A percentile compares a stretch with the other conserved stretches of the same genome.
phyloP scores from a whole-genome alignment of 1,139 yeast genomes.

The Suhomyces maxii region DNA sequence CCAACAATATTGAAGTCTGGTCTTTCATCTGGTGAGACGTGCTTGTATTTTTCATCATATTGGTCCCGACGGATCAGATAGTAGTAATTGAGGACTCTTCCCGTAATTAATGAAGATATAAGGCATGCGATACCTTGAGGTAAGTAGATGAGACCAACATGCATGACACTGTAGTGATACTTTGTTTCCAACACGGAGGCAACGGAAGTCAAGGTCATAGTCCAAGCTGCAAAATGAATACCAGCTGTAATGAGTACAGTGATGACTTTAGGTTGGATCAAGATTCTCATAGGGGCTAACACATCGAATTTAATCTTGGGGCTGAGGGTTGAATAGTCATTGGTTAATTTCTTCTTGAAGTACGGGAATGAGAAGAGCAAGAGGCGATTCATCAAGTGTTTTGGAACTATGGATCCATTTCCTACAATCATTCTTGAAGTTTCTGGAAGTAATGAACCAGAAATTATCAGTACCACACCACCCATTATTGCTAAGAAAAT shows the following conservation, averaged over 20 bases:
- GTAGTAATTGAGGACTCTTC: slow-evolving; percentile 30
- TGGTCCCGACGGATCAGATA: slow-evolving; percentile 21
- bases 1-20: slow-evolving; percentile 31
- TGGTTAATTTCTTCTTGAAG: slow-evolving; percentile 25
- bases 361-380: slow-evolving; percentile 27
- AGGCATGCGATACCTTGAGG: slow-evolving; percentile 41
- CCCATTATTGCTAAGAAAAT: slow-evolving; percentile 39
- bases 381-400: slow-evolving; percentile 20
- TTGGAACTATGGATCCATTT: slow-evolving; percentile 37
- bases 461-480: slow-evolving; percentile 29
- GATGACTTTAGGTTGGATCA: slow-evolving; percentile 25
- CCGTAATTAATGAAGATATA: slow-evolving; percentile 31
- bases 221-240: slow-evolving; percentile 40
- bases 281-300: slow-evolving; percentile 31
- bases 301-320: slow-evolving; percentile 23
- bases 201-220: slow-evolving; percentile 35
- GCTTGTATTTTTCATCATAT: slow-evolving; percentile 20
- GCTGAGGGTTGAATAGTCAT: slow-evolving; percentile 28
- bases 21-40: slow-evolving; percentile 13
- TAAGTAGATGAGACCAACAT: slow-evolving; percentile 39
- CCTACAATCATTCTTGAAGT: slow-evolving; percentile 40
- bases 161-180: slow-evolving; percentile 34
- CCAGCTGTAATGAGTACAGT: slow-evolving; percentile 34
- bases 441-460: slow-evolving; percentile 33
- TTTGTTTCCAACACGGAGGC: slow-evolving; percentile 31